Percentiles rank a stretch among this genome's conserved stretches.
Conservation (phyloP, 495 filamentous ascomycete genomes). For the Neurospora sp. region DNA sequence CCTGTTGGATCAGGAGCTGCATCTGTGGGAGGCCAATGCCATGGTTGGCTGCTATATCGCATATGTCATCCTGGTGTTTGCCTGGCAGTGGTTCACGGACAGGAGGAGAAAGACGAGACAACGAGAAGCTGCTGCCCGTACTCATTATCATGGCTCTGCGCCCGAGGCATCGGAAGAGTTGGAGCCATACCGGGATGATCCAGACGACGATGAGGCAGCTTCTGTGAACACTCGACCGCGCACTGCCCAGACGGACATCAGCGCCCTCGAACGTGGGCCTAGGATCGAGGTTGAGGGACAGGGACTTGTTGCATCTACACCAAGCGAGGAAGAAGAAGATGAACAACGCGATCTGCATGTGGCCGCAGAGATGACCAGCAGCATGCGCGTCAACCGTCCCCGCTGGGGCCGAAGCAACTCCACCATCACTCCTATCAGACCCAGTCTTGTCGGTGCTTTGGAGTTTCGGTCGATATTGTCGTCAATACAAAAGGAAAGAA, state of each 20-base stretch:
- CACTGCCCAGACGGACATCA: slow-evolving; percentile 45
- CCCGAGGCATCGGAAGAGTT: slow-evolving; percentile 42
- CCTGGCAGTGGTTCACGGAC: slow-evolving; percentile 81
- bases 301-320: slow-evolving; percentile 38
- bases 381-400: slow-evolving; percentile 80
- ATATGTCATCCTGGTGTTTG: slow-evolving; percentile 81
- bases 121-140: slow-evolving; percentile 58
- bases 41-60: slow-evolving; percentile 93
- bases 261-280: slow-evolving; percentile 54
- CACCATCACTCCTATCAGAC: slow-evolving; percentile 70
- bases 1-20: slow-evolving; percentile 72
- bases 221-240: slow-evolving; percentile 25
- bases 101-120: slow-evolving; percentile 47
- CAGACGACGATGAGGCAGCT: slow-evolving; percentile 48
- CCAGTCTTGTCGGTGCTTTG: slow-evolving; percentile 84
- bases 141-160: slow-evolving; percentile 57
- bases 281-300: slow-evolving; percentile 36
- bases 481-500: slow-evolving; percentile 68
- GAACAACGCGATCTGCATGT: slow-evolving; percentile 64
- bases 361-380: slow-evolving; percentile 75
- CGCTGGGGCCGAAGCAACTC: slow-evolving; percentile 57
- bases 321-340: slow-evolving; percentile 57
- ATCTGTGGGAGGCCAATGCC: slow-evolving; percentile 74
- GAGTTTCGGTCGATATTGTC: slow-evolving; percentile 88
- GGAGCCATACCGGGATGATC: slow-evolving; percentile 52